A percentile compares a stretch with the other conserved stretches of the same genome.
These are phyloP conservation scores for Rhododendron mucronatum DNA, from an alignment of 148 eudicot species.

Conservation along the genomic window DNA sequence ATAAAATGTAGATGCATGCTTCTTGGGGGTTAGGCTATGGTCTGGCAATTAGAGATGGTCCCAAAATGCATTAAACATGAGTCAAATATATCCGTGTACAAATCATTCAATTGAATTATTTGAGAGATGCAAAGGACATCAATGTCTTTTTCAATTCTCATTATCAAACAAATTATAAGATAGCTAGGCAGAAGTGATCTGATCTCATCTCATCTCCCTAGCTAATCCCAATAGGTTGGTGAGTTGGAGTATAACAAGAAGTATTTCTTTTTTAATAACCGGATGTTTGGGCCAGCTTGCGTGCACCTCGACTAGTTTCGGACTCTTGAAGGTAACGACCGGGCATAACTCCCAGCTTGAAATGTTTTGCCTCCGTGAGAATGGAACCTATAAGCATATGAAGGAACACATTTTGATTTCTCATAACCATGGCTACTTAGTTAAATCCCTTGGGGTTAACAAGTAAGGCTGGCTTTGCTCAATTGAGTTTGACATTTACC, in stretches of 20 bases:
- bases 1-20: not conserved
- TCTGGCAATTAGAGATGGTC: not conserved
- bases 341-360: no score
- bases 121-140: not conserved
- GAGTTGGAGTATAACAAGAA: not conserved
- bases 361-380: no score
- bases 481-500: not conserved
- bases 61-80: constrained; percentile 1
- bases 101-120: not conserved
- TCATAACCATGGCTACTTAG: no score
- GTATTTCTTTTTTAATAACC: no score
- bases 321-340: no score
- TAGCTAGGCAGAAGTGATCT: not conserved
- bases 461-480: not conserved
- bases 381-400: no score
- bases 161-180: not conserved
- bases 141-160: not conserved
- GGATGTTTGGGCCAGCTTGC: no score
- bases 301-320: no score
- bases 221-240: not conserved
- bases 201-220: not conserved
- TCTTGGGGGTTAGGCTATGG: not conserved
- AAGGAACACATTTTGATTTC: no score
- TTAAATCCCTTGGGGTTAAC: no score
- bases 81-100: not conserved